Conservation (phyloP, 768 basidiomycete species). For the Cyathus striatus region DNA sequence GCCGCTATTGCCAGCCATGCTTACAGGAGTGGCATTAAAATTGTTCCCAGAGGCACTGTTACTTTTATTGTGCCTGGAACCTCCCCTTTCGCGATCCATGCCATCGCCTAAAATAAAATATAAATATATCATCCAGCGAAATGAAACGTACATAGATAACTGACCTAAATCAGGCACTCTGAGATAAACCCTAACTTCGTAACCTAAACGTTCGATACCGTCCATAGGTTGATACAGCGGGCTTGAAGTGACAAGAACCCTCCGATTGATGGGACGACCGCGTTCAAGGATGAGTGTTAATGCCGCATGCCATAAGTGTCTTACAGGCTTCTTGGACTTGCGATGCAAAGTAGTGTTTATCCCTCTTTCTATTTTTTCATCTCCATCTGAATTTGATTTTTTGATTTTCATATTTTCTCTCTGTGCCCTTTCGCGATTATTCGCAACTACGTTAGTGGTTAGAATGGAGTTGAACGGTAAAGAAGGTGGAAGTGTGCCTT, state of each 20-base stretch:
- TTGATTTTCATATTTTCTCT: slow-evolving; percentile 11
- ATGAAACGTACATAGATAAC: slow-evolving; percentile 3
- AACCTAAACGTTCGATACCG: slow-evolving; percentile 64
- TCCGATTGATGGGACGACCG: slow-evolving; percentile 69
- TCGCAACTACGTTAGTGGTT: slow-evolving; percentile 7
- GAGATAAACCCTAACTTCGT: slow-evolving; percentile 65
- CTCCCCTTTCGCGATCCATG: slow-evolving; percentile 43
- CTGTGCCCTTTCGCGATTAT: not conserved
- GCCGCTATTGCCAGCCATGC: too few relatives aligned
- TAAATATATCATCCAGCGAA: not conserved
- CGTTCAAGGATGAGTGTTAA: slow-evolving; percentile 77
- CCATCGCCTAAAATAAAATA: slow-evolving; percentile 35
- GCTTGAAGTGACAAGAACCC: slow-evolving; percentile 76
- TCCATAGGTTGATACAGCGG: slow-evolving; percentile 84
- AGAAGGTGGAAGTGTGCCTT: slow-evolving; percentile 18
- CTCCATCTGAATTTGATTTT: too few relatives aligned
- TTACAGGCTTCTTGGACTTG: slow-evolving; percentile 13
- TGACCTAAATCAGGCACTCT: slow-evolving; percentile 62
- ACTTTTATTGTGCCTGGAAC: slow-evolving; percentile 16
- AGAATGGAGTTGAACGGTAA: slow-evolving; percentile 17
- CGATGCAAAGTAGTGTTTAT: too few relatives aligned
- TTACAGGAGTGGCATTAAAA: too few relatives aligned
- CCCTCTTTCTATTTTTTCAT: slow-evolving; percentile 2
- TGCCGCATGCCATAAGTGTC: slow-evolving; percentile 71
- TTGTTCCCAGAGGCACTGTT: not conserved